Conservation (phyloP, 176 grass and related monocot species). For the Stipa capillata region DNA sequence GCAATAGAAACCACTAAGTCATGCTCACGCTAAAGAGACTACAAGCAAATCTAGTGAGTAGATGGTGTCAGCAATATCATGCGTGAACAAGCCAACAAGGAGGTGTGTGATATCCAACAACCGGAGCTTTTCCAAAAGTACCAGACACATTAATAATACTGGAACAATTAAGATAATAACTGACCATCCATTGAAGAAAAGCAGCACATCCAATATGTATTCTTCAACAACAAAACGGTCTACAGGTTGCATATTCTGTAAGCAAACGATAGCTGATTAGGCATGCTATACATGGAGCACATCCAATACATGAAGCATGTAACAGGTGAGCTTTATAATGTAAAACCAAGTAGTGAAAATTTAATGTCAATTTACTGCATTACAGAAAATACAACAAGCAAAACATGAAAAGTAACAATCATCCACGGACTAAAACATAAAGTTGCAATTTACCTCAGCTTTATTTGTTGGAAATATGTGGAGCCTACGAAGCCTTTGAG, state of each 20-base stretch:
- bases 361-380: neutral
- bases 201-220: slow-evolving; percentile 93
- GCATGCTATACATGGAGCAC: neutral
- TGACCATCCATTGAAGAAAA: slow-evolving; percentile 99
- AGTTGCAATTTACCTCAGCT: slow-evolving; percentile 60
- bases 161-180: slow-evolving; percentile 18
- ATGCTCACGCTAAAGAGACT: neutral
- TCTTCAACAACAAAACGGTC: slow-evolving; percentile 97
- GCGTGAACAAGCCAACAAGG: neutral
- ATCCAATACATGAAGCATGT: too few species aligned
- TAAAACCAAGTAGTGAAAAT: neutral
- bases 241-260: slow-evolving; percentile 83
- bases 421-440: slow-evolving; percentile 11
- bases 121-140: neutral
- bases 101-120: neutral
- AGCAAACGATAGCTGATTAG: slow-evolving; percentile 39
- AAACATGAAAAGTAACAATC: neutral
- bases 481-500: slow-evolving; percentile 79
- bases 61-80: neutral
- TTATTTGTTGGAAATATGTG: slow-evolving; percentile 86
- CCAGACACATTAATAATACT: slow-evolving; percentile 2
- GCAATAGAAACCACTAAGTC: neutral
- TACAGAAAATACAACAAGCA: neutral
- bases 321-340: neutral
- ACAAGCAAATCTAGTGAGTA: slow-evolving; percentile 1